phyloP scores from a whole-genome alignment of 2,329 filamentous ascomycete genomes.

The Stagonosporopsis vannaccii region DNA sequence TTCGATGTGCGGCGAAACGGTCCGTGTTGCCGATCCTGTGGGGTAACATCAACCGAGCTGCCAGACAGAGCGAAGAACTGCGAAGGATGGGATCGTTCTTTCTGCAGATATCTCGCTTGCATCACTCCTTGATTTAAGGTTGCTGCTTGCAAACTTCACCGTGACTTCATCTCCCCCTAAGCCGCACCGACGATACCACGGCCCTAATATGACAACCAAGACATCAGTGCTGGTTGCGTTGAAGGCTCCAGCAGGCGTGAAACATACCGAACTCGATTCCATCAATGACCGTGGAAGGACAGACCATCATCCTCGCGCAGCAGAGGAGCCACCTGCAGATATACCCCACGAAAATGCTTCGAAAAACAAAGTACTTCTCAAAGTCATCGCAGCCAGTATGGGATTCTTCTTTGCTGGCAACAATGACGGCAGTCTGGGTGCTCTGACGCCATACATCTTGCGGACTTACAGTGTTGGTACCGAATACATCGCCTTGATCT shows the following conservation, averaged over 20 bases:
- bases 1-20: not conserved
- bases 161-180: not conserved
- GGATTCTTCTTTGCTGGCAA: conserved; percentile 71
- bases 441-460: conserved; percentile 69
- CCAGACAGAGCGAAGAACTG: conserved; percentile 5
- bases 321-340: not conserved
- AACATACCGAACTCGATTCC: not conserved
- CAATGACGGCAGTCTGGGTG: conserved; percentile 70
- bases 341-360: not conserved
- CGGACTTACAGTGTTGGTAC: conserved; percentile 63
- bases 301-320: not conserved
- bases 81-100: not conserved
- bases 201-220: not conserved
- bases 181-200: no score
- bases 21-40: not conserved
- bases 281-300: not conserved
- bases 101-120: not conserved
- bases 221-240: not conserved
- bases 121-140: not conserved
- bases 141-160: not conserved
- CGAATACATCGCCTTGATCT: conserved; percentile 55
- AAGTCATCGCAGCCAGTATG: conserved; percentile 49
- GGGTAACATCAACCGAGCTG: not conserved
- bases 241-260: not conserved
- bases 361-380: not conserved